Evolutionary conservation across 2,329 filamentous ascomycete species (phyloP).

Genomic region (Fusarium luffae): DNA sequence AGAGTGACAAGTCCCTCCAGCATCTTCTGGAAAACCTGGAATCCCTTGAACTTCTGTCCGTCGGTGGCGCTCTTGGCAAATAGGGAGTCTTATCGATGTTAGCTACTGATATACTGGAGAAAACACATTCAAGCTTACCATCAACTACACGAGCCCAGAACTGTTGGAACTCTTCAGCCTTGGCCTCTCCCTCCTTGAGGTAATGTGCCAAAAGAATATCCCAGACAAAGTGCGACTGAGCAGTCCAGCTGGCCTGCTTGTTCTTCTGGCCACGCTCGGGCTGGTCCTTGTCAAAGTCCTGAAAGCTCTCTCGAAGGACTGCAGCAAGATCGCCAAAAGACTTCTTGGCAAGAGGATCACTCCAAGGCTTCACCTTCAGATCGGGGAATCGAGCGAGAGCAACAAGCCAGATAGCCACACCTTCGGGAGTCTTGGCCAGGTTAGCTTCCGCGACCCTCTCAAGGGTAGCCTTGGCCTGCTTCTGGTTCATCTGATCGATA

Average conservation of each 20-base stretch:
- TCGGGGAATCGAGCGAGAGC: constrained; percentile 72
- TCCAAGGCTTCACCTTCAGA: constrained; percentile 77
- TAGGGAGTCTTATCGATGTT: constrained; percentile 71
- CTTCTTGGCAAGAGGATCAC: constrained; percentile 77
- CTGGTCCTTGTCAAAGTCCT: constrained; percentile 61
- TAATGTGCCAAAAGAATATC: constrained; percentile 75
- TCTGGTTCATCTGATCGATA: constrained; percentile 69
- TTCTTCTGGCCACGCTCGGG: constrained; percentile 56
- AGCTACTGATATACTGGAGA: constrained; percentile 21
- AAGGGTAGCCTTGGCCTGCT: constrained; percentile 71
- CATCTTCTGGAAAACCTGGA: constrained; percentile 85
- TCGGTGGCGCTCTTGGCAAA: constrained; percentile 86
- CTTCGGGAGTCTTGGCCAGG: constrained; percentile 84
- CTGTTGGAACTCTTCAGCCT: constrained; percentile 68
- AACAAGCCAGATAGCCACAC: constrained; percentile 87
- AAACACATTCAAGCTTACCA: constrained; percentile 65
- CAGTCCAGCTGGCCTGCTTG: constrained; percentile 79
- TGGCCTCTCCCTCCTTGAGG: constrained; percentile 51
- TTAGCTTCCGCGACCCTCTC: constrained; percentile 71
- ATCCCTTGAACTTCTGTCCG: constrained; percentile 91
- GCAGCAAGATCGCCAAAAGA: constrained; percentile 77
- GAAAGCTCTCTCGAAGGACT: constrained; percentile 80
- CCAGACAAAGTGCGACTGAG: constrained; percentile 90
- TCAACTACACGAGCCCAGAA: constrained; percentile 92
- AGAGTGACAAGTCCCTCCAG: constrained; percentile 65